Percentiles rank a stretch among this genome's conserved stretches.
These are phyloP conservation scores for Glycyrrhiza uralensis DNA, from an alignment of 306 rosid species.

Conservation along the genomic window DNA sequence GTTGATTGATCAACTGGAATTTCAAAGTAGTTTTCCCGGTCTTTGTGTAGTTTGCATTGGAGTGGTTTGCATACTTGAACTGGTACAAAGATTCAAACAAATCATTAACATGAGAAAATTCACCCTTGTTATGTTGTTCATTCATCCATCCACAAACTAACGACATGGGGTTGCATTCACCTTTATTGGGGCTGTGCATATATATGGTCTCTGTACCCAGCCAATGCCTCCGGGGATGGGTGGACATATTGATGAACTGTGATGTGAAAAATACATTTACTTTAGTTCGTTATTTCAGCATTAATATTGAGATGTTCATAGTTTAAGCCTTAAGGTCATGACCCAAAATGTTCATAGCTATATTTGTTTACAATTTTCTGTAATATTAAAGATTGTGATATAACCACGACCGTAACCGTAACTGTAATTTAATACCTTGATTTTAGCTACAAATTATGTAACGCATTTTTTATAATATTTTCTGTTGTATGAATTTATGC, in stretches of 20 bases:
- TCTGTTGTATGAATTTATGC: too few relatives aligned
- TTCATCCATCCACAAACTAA: not conserved
- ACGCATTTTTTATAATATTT: too few relatives aligned
- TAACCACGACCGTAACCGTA: too few relatives aligned
- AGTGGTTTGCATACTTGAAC: slow-evolving; percentile 59
- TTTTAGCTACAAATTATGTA: too few relatives aligned
- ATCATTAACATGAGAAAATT: not conserved
- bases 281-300: not conserved
- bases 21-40: slow-evolving; percentile 59
- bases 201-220: slow-evolving; percentile 44
- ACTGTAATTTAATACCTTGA: too few relatives aligned
- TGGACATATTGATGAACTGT: slow-evolving; percentile 71
- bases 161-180: slow-evolving; percentile 24
- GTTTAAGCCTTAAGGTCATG: not conserved
- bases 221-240: slow-evolving; percentile 19
- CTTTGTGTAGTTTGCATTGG: slow-evolving; percentile 37
- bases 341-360: too few relatives aligned
- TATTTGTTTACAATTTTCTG: too few relatives aligned
- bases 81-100: slow-evolving; percentile 42
- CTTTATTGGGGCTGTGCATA: slow-evolving; percentile 81
- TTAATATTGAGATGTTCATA: not conserved
- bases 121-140: not conserved
- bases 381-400: too few relatives aligned
- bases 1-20: slow-evolving; percentile 77
- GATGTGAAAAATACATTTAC: not conserved